Evolutionary conservation across 306 rosid genomes (phyloP), one percentile per base, ranked within the genome.

Genomic region (Cucurbita maxima): DNA sequence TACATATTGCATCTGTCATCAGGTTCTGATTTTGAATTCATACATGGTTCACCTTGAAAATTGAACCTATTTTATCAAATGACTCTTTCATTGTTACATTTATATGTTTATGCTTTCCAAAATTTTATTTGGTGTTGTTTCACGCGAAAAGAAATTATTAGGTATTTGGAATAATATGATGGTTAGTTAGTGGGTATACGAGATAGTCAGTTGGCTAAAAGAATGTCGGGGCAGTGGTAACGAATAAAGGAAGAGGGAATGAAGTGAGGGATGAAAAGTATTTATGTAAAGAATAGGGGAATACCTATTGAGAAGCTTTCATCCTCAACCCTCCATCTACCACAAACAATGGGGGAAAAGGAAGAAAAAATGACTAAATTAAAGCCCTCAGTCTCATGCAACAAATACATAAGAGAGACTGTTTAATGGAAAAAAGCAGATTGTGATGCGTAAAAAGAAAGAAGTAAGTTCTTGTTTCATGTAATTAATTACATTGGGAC

Each of bases 1-100:
- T 76, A 91, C 97, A 55, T 94, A 94, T 86, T 89, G 99, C 72
- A 90, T 94, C 78, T 94, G 99, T 75, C 97, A 89, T 88, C 95
- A 94, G 98, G 97, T 94, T 81, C 59, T 74, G 77, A 69, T 75
- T 75, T 76, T 43, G 66, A 36, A 20, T 73, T 81, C 48, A 55
- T 38, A 53, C 57, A 47, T 73, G 61, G 25, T 11, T 75, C 9
- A 34, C 45, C 34, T 43, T 64, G 53, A 64, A 8, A 53, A 22
- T 50, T 45, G 8, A 45, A 14, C 77, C 50, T 60, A 4, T 15
- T 30, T 75, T 61, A 11, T 62, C 19, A 81, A 52, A 13, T 64
- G 15, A 43, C 13, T 12, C 9, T 16, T 58, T 41, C 5, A 8
- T 19, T 74, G 38, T 58, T 4, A 20, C 34, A 37, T 30, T 72